These are phyloP conservation scores for Solanum ossicruentum DNA, from an alignment of 257 asterid species.

Conservation along the genomic window DNA sequence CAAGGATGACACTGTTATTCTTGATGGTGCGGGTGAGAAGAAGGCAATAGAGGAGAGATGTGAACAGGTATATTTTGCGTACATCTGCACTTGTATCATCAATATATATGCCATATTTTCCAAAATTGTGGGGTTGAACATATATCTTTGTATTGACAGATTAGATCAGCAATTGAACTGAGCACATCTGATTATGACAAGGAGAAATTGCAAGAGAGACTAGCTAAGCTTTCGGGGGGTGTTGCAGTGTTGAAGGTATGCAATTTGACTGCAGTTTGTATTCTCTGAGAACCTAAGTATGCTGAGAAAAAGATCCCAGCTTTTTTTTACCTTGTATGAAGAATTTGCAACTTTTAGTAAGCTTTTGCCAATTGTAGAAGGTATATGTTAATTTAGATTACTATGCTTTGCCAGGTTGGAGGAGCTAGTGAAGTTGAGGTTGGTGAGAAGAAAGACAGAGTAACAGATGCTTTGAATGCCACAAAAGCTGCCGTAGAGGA, in stretches of 20 bases:
- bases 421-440: conserved; percentile 56
- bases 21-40: conserved; percentile 47
- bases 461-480: conserved; percentile 50
- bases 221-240: conserved; percentile 64
- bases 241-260: conserved; percentile 39
- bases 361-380: neutral
- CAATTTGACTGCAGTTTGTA: neutral
- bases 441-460: conserved; percentile 45
- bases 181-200: conserved; percentile 51
- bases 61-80: conserved; percentile 25
- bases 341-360: neutral
- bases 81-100: neutral
- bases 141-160: conserved; percentile 15
- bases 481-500: conserved; percentile 56
- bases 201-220: conserved; percentile 56
- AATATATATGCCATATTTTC: neutral
- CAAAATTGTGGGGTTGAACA: neutral
- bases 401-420: conserved; percentile 20
- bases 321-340: neutral
- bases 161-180: conserved; percentile 35
- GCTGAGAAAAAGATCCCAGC: neutral
- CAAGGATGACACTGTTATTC: conserved; percentile 38
- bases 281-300: neutral
- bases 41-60: conserved; percentile 38
- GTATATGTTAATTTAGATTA: neutral